Evolutionary conservation across 73 alveolate genomes (phyloP).

Genomic region (Paramecium sonneborni): DNA sequence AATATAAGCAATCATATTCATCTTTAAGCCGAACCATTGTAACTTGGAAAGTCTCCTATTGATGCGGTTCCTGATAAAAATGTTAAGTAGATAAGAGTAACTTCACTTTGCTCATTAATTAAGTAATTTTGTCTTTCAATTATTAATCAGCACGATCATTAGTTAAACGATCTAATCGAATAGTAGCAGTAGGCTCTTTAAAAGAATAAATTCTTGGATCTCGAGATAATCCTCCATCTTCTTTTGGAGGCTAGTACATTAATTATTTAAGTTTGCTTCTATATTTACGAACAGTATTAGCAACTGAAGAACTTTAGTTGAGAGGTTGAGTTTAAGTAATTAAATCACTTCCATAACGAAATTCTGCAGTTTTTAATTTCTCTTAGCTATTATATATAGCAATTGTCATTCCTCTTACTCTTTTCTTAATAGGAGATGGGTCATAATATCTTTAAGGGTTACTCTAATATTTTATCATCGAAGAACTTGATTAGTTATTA

Average conservation of each 20-base stretch:
- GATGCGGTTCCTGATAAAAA: background rate
- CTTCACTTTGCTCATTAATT: background rate
- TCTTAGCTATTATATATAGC: background rate
- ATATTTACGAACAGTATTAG: background rate
- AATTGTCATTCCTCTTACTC: constrained; percentile 21
- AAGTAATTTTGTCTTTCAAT: background rate
- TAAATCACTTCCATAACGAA: background rate
- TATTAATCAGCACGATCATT: background rate
- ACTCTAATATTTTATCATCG: background rate
- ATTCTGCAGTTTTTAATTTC: background rate
- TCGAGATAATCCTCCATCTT: background rate
- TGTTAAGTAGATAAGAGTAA: background rate
- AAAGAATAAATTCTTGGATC: constrained; percentile 12
- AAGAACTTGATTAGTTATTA: background rate
- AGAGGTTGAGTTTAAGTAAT: background rate
- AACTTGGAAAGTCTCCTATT: background rate
- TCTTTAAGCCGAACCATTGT: background rate
- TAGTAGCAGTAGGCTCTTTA: constrained; percentile 19
- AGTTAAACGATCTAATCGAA: background rate
- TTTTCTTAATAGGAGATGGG: background rate
- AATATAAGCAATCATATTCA: background rate
- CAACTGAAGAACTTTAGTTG: background rate
- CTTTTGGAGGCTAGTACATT: background rate
- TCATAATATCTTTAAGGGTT: background rate
- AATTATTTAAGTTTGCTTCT: background rate